Evolutionary conservation across 2,329 filamentous ascomycete species (phyloP), one percentile per base, ranked within the genome.

Genomic region (Mycocentrospora acerina): DNA sequence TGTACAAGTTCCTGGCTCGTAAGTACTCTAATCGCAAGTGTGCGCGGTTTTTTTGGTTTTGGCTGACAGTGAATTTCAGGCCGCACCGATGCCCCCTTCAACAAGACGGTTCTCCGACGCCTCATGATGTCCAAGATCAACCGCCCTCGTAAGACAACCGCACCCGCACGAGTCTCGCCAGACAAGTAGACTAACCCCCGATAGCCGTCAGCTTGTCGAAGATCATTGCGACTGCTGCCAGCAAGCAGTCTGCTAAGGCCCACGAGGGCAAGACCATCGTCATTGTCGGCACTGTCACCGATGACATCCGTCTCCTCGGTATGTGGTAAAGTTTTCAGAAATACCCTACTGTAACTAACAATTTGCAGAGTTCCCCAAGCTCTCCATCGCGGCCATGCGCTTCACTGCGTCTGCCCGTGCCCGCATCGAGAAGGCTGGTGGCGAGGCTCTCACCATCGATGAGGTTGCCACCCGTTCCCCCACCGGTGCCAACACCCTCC

Each of bases 91-190:
- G 82, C 89, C 57, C 82, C 82, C 78, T 98, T 98, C 88, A 98
- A 98, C 87, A 94, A 95, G 82, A 88, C 93, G 67, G 83, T 98
- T 70, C 88, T 98, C 67, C 90, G 91, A 73, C 88, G 93, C 69
- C 86, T 98, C 50, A 95, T 95, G 72, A 95, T 93, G 88, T 95
- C 90, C 74, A 89, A 90, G 77, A 95, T 94, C 78, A 97, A 97
- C 87, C 87, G 90, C 64, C 68, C 68, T 46, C 66, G 60, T 64
- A 62, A 64, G 59, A 46, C 26, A 11, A 42, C 29, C 43, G 30
- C 43, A 28, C 34, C n/a, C n/a, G 14, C 14, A 34, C 17, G 15
- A 15, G 19, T 10, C 5, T 15, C 3, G n/a, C 7, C 32, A 13
- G 14, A 40, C 24, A 42, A 11, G 33, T 32, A 13, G 6, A 44